Evolutionary conservation across 2,329 filamentous ascomycete genomes (phyloP).

Genomic region (Ophiostoma sp.): DNA sequence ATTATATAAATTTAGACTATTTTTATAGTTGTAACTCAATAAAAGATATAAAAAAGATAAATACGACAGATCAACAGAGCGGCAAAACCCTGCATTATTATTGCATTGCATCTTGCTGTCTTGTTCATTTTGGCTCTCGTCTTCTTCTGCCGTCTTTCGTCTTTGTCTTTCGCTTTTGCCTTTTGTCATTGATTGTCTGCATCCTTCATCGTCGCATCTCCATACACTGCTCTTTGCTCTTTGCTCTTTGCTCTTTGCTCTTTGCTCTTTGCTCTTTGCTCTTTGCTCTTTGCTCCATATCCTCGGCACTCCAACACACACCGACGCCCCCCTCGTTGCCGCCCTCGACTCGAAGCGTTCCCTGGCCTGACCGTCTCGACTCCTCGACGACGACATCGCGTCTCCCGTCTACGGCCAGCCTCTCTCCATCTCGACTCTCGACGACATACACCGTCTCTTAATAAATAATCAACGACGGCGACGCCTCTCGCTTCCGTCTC

Average conservation of each 20-base stretch:
- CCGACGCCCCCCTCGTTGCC: not conserved
- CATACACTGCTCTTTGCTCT: not conserved
- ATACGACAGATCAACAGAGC: constrained; percentile 12
- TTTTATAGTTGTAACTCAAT: not conserved
- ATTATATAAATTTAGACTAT: not conserved
- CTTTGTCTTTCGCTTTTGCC: constrained; percentile 7
- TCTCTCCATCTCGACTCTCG: not conserved
- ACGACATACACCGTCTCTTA: not conserved
- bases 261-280: not conserved
- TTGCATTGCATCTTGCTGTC: constrained; percentile 6
- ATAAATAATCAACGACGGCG: not conserved
- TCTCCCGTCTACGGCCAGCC: not conserved
- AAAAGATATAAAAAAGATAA: not conserved
- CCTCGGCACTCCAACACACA: not conserved
- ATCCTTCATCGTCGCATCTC: not conserved
- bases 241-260: not conserved
- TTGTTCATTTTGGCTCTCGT: constrained; percentile 11
- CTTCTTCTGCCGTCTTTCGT: constrained; percentile 8
- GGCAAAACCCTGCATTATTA: constrained; percentile 8
- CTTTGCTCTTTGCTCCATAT: not conserved
- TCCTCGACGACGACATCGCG: constrained; percentile 2
- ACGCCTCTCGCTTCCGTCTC: not conserved
- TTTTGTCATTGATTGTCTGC: not conserved
- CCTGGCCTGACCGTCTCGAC: not conserved
- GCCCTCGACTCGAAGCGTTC: not conserved